Conservation (phyloP, 2,329 filamentous ascomycete genomes). For the Alternaria consortialis region DNA sequence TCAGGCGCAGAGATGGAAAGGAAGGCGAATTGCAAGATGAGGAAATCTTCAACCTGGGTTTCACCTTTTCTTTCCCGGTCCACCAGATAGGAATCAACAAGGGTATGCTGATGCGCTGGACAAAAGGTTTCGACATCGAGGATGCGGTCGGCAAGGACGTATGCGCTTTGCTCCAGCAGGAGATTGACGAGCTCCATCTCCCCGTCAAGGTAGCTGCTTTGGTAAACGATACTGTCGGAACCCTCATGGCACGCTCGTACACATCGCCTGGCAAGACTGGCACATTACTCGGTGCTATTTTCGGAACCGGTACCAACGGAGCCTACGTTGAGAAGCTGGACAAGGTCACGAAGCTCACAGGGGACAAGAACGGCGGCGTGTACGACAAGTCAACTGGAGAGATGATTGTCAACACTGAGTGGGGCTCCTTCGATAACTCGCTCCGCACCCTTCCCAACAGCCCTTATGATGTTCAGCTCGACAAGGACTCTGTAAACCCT, state of each 20-base stretch:
- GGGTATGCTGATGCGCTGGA: constrained; percentile 94
- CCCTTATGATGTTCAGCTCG: constrained; percentile 79
- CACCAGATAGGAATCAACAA: constrained; percentile 95
- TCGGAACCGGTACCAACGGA: constrained; percentile 96
- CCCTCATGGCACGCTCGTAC: constrained; percentile 96
- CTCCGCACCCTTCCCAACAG: constrained; percentile 88
- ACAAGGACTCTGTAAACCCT: constrained; percentile 84
- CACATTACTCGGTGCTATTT: constrained; percentile 93
- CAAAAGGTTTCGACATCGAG: constrained; percentile 97
- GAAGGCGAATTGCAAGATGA: constrained; percentile 69
- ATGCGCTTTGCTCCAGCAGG: constrained; percentile 84
- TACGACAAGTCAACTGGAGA: constrained; percentile 84
- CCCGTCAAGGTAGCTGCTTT: constrained; percentile 95
- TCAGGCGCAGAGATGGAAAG: constrained; percentile 70
- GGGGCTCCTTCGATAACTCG: constrained; percentile 97
- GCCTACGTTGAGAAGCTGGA: constrained; percentile 93
- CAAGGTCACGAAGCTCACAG: constrained; percentile 79
- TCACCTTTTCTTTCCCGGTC: constrained; percentile 98
- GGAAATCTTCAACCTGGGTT: constrained; percentile 91
- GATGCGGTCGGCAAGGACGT: constrained; percentile 95
- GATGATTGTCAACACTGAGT: constrained; percentile 98
- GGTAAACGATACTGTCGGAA: constrained; percentile 97
- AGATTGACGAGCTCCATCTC: constrained; percentile 85
- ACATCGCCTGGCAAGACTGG: constrained; percentile 86
- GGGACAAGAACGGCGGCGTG: constrained; percentile 57